Base-by-base conservation (phyloP, 768 basidiomycete genomes). In the Candolleomyces aberdarensis region DNA sequence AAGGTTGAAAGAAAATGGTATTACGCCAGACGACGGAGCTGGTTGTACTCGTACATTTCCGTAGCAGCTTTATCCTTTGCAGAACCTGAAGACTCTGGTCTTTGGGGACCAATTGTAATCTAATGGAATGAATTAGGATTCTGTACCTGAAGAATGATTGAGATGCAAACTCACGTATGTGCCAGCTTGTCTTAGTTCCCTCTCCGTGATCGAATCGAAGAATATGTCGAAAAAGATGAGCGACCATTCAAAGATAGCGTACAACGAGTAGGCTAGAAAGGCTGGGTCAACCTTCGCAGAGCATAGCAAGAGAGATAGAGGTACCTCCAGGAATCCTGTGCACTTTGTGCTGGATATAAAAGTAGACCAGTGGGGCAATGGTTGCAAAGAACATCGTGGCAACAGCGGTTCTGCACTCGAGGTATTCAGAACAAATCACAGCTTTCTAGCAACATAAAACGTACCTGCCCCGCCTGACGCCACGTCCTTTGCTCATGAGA, bases 211-310 rank as follows among this genome's bases (percentile, higher is more conserved):
- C 0, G 91, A 85, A 68, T 94, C 92, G 64, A 85, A 93, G 14
- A 84, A 60, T 26, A 94, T 76, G 60, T 94, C 92, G 49, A 88
- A 77, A 56, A 88, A 69, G 58, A 94, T 91, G 52, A 94, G 83
- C 8, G 78, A 78, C 94, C 94, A 96, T 74, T 96, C 94, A 66
- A 91, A 91, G 73, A 95, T 88, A 49, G 88, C 85, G 67, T 95
- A 96, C 47, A 75, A 76, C 3, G 92, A 94, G 73, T 96, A 96
- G 11, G 94, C 94, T 92, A 66, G 1, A 50, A 13, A 7, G 20
- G 52, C 36, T 52, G 26, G 43, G 40, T 65, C 31, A 56, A n/a
- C 11, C 32, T 59, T 40, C 10, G 52, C 40, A 58, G 41, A 56
- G 46, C 53, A 32, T 10, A 36, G 20, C 47, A 36, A 49, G 46